Base-by-base conservation (phyloP, 768 basidiomycete species). In the Amanita polypyramis region DNA sequence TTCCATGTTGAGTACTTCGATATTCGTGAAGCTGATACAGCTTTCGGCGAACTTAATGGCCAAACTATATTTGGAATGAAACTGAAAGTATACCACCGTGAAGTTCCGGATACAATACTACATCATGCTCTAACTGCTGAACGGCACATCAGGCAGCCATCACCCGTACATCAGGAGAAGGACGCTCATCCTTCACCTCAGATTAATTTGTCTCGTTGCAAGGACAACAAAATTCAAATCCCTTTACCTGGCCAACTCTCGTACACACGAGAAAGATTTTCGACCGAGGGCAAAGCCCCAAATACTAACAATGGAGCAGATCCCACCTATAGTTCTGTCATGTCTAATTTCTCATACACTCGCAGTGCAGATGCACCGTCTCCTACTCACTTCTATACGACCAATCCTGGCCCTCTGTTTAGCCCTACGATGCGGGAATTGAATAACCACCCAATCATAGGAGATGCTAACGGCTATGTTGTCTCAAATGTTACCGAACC, bases 1-100 rank as follows among this genome's bases (percentile, higher is more conserved):
- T 86, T 79, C 60, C 64, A 63, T 34, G 74, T 80, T 44, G 84
- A 87, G 53, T 91, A 76, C 58, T 82, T 72, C 57, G 85, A 89
- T 56, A 68, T 76, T 21, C 71, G 82, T 20, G 71, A 73, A 33
- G 78, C 82, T 5, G 63, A 69, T 33, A 55, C 59, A 9, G 84
- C 85, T 11, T 72, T 66, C 55, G 60, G 63, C 39, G 65, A 65
- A 38, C 63, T 90, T 15, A 57, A 82, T 40, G 69, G 70, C 2
- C 69, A 69, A 32, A 60, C 65, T 38, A 58, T 77, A 30, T 75
- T 76, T 45, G 79, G 76, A 30, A 72, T 75, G 65, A 72, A 67
- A 43, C 62, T 85, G 21, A 63, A 60, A 11, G 65, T 76, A 42
- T 65, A 65, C 45, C 66, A 65, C 25, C 65, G 67, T 52, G 66